Evolutionary conservation across 495 filamentous ascomycete genomes (phyloP), one percentile per base, ranked within the genome.

Genomic region (Neurospora sp.): DNA sequence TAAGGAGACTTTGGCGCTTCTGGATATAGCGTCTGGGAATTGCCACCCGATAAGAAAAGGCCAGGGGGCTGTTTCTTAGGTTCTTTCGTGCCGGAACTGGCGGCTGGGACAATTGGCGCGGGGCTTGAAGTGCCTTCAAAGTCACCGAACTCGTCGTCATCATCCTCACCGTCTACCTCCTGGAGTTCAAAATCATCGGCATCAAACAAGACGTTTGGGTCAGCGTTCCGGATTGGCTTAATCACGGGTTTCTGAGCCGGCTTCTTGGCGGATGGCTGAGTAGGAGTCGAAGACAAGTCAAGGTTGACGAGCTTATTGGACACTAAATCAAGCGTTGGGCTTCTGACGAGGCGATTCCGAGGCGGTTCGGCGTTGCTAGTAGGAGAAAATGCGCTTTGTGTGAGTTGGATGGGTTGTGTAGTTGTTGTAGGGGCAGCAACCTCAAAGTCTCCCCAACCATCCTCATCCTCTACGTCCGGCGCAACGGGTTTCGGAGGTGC

Each of bases 381-480:
- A 1, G 75, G 14, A 72, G 71, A 12, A 70, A 41, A 11, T 70
- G 42, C 16, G 74, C 72, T 38, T 73, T 71, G 38, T 70, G 35
- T 8, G 74, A 71, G 0, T 59, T 44, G 48, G 39, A n/a, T 23
- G 44, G 44, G 44, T 11, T 23, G 44, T 48, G 44, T 23, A 5
- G 27, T 66, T 9, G 54, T 35, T 35, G 27, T 70, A n/a, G 76
- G 69, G 6, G 75, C 46, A 11, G 90, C 87, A 16, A 86, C 85
- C 76, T 92, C 92, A 75, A 94, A 94, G 72, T 93, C 91, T 16
- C 92, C 91, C 88, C 91, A 94, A 14, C 90, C 91, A 77, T 93
- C 91, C 41, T 92, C 89, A 8, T 86, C 86, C 8, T 84, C 84
- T 0, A 79, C 79, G 23, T 84, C 82, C 37, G 81, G 75, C 11